These are phyloP conservation scores for Amborella trichopoda DNA, from an alignment of 164 flowering plant genomes.

Conservation along the genomic window DNA sequence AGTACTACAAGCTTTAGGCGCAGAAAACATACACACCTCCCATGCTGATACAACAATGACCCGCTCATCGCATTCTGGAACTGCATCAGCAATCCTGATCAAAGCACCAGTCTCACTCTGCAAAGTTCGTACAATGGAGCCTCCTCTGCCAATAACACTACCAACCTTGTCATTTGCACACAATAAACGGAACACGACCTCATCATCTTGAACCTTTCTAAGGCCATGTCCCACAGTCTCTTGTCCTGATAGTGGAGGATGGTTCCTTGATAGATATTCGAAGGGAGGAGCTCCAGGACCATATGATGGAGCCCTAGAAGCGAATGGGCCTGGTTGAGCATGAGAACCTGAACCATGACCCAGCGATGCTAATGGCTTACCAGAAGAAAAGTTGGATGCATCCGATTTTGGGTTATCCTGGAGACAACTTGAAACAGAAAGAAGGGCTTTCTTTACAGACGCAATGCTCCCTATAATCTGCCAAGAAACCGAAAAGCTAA, in stretches of 20 bases:
- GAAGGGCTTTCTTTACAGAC: slow-evolving; percentile 67
- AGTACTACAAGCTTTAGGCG: too few species aligned
- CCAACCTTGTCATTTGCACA: slow-evolving; percentile 64
- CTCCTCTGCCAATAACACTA: slow-evolving; percentile 79
- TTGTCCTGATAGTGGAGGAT: slow-evolving; percentile 16
- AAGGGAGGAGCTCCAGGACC: neutral
- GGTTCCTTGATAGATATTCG: slow-evolving; percentile 26
- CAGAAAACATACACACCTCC: slow-evolving; percentile 89
- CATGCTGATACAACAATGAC: slow-evolving; percentile 54
- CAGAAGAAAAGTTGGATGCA: slow-evolving; percentile 18
- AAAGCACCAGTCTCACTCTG: slow-evolving; percentile 69
- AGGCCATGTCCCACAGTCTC: slow-evolving; percentile 19
- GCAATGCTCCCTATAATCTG: slow-evolving; percentile 65
- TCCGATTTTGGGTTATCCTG: slow-evolving; percentile 39
- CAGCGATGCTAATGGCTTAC: slow-evolving; percentile 13
- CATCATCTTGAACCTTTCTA: slow-evolving; percentile 22
- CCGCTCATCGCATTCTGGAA: slow-evolving; percentile 58
- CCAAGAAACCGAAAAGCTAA: too few species aligned
- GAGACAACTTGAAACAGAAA: slow-evolving; percentile 50
- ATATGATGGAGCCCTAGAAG: slow-evolving; percentile 16
- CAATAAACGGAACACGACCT: slow-evolving; percentile 52
- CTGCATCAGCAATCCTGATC: slow-evolving; percentile 37
- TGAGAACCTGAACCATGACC: slow-evolving; percentile 19
- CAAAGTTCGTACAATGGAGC: slow-evolving; percentile 49
- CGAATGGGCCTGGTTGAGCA: slow-evolving; percentile 17